Base-by-base conservation (phyloP, 768 basidiomycete genomes). In the Leccinum disarticulatum region DNA sequence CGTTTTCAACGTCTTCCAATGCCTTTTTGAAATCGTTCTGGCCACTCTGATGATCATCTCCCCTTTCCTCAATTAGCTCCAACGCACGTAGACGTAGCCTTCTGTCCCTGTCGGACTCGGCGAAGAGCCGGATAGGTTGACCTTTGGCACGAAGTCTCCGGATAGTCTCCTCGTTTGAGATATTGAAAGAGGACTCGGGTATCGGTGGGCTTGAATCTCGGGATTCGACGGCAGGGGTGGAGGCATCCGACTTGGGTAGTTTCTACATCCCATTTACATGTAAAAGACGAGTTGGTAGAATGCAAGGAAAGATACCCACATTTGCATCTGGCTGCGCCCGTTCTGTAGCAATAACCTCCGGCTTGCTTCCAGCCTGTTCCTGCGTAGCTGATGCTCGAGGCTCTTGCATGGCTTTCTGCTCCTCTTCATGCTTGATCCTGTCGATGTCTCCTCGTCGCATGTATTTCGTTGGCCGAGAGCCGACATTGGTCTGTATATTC, bases 21-120 rank as follows among this genome's bases (percentile, higher is more conserved):
- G 83, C 91, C 79, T 87, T 91, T 71, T 88, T 93, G 76, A 98
- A 98, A 71, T 98, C 97, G 69, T 98, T 98, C 72, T 94, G 92
- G 1, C 93, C 93, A 27, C 87, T 89, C 54, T 86, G 86, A 35
- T 85, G 81, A 58, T 92, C 88, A 59, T 86, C 83, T 3, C 87
- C 91, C 56, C 88, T 90, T 75, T 95, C 93, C 69, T 99, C 97
- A 57, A 98, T 91, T 38, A 99, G 84, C 71, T 99, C 97, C 15
- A 99, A 78, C 1, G 97, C 96, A 54, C 97, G 85, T 14, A 99
- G 77, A 14, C 97, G 86, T 14, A 98, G 76, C 33, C 95, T 80
- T 9, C 97, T 83, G 28, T 98, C 97, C 77, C 95, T 93, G 77
- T 99, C 97, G 0, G 88, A 86, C 73, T 99, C 97, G 35, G 88